Evolutionary conservation across 768 basidiomycete genomes (phyloP).

Genomic region (Dentipellis fragilis): DNA sequence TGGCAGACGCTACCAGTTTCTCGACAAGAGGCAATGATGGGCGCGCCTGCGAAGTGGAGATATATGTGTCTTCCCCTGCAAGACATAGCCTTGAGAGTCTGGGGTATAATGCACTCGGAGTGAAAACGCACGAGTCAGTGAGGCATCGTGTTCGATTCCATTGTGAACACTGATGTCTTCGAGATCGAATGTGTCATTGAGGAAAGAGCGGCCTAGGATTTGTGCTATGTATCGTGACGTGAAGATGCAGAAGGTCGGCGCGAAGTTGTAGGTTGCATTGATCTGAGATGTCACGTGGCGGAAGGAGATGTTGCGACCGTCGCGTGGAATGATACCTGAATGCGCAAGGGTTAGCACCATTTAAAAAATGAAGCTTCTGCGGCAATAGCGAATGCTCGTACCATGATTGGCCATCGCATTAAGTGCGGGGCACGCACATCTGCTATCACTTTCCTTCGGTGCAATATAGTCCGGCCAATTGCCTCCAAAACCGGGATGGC

Average conservation of each 20-base stretch:
- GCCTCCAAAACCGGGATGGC: constrained; percentile 47
- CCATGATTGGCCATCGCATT: constrained; percentile 84
- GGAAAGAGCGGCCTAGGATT: constrained; percentile 46
- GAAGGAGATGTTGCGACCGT: constrained; percentile 67
- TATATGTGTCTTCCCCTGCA: constrained; percentile 42
- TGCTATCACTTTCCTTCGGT: constrained; percentile 52
- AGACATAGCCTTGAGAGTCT: neutral
- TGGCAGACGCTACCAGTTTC: constrained; percentile 47
- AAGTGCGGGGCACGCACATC: constrained; percentile 64
- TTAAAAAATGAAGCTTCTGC: neutral
- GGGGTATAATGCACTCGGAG: neutral
- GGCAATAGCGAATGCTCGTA: constrained; percentile 16
- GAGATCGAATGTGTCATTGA: constrained; percentile 50
- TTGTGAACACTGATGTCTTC: constrained; percentile 64
- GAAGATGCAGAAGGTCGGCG: constrained; percentile 55
- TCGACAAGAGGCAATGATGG: constrained; percentile 37
- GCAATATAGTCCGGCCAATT: constrained; percentile 60
- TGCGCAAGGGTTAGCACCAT: neutral
- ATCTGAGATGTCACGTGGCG: constrained; percentile 31
- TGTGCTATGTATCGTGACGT: constrained; percentile 52
- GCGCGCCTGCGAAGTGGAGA: constrained; percentile 43
- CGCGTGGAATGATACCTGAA: constrained; percentile 37
- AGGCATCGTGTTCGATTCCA: constrained; percentile 65
- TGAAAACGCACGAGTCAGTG: constrained; percentile 40
- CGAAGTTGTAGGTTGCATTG: constrained; percentile 58